phyloP scores from a whole-genome alignment of 2,329 filamentous ascomycete species.

The Mycosphaerella sp. region DNA sequence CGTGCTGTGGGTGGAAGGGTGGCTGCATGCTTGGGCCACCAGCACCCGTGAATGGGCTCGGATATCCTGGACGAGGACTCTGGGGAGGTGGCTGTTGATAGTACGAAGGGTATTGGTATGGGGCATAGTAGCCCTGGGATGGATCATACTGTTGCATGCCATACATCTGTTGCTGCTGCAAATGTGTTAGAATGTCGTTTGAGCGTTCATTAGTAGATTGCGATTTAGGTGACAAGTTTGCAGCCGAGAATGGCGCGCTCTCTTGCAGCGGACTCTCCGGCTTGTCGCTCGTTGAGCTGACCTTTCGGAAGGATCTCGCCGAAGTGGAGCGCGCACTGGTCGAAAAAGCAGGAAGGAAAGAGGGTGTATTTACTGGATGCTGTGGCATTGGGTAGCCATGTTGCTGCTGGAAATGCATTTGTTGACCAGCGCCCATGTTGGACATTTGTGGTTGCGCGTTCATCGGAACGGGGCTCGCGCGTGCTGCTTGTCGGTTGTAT shows the following conservation, averaged over 20 bases:
- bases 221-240: neutral
- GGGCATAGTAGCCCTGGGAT: conserved; percentile 39
- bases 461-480: conserved; percentile 52
- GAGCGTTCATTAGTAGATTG: neutral
- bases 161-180: conserved; percentile 50
- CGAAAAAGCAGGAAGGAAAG: conserved; percentile 10
- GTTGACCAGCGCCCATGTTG: conserved; percentile 39
- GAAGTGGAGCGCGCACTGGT: conserved; percentile 17
- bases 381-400: conserved; percentile 51
- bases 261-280: conserved; percentile 17
- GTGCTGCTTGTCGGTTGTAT: conserved; percentile 43
- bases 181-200: conserved; percentile 36
- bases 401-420: conserved; percentile 57
- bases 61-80: conserved; percentile 42
- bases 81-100: conserved; percentile 43
- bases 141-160: conserved; percentile 52
- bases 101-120: conserved; percentile 43
- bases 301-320: conserved; percentile 15
- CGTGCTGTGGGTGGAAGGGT: conserved; percentile 53
- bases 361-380: conserved; percentile 57
- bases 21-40: conserved; percentile 45
- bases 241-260: conserved; percentile 1
- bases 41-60: conserved; percentile 44
- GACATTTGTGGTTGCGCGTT: conserved; percentile 61
- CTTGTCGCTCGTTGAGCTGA: conserved; percentile 16